Percentiles rank a stretch among this genome's conserved stretches.
These are phyloP conservation scores for Tetrahymena elliotti DNA, from an alignment of 73 alveolate genomes.

Conservation along the genomic window DNA sequence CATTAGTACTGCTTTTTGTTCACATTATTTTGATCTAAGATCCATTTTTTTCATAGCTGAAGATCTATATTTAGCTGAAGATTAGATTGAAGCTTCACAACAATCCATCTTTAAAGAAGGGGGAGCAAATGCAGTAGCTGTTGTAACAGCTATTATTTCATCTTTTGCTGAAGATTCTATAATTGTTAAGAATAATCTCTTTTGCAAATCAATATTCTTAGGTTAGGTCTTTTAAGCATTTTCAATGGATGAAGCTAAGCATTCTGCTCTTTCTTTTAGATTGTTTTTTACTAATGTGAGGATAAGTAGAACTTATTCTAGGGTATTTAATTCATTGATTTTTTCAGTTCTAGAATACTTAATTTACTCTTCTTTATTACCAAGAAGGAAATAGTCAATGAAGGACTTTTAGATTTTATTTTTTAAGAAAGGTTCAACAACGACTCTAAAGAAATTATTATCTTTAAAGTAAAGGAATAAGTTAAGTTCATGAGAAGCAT, in stretches of 20 bases:
- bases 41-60: not conserved
- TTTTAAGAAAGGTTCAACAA: constrained; percentile 49
- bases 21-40: not conserved
- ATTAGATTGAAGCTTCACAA: no score
- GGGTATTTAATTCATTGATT: constrained; percentile 22
- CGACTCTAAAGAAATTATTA: constrained; percentile 43
- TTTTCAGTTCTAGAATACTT: constrained; percentile 9
- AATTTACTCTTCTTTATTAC: constrained; percentile 21
- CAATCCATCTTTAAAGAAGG: no score
- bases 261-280: not conserved
- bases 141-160: not conserved
- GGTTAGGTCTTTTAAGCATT: not conserved
- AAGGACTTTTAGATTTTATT: constrained; percentile 65
- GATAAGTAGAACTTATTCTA: constrained; percentile 43
- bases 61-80: no score
- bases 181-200: not conserved
- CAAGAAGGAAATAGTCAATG: constrained; percentile 43
- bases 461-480: constrained; percentile 63
- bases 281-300: not conserved
- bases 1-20: no score
- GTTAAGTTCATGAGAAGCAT: constrained; percentile 59
- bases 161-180: not conserved
- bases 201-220: not conserved
- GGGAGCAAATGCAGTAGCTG: no score
- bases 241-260: not conserved